Conservation (phyloP, 2,329 filamentous ascomycete genomes). For the Juglanconis juglandina region DNA sequence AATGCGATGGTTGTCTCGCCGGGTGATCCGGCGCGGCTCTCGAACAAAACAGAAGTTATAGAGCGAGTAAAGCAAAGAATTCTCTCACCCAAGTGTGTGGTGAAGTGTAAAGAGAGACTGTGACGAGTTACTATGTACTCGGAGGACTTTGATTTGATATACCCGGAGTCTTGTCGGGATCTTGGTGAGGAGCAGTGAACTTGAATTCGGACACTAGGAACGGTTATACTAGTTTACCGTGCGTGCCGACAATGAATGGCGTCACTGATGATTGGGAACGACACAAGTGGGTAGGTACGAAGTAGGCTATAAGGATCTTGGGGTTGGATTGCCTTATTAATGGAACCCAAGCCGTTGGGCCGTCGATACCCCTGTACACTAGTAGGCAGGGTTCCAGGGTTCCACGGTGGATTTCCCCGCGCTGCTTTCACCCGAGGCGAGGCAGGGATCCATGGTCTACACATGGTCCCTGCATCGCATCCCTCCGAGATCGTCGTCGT, state of each 20-base stretch:
- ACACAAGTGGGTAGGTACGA: neutral
- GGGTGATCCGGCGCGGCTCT: too few relatives aligned
- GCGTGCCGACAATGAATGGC: constrained; percentile 8
- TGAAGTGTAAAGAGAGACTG: neutral
- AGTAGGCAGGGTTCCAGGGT: neutral
- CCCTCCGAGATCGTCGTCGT: neutral
- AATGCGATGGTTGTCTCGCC: neutral
- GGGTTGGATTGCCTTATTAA: constrained; percentile 8
- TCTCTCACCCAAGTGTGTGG: too few relatives aligned
- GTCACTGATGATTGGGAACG: neutral
- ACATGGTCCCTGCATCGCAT: neutral
- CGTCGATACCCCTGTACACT: neutral
- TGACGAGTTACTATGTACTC: neutral
- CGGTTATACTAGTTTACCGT: neutral
- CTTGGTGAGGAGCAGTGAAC: neutral
- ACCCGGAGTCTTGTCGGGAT: neutral
- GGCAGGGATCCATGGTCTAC: neutral
- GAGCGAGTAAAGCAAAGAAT: too few relatives aligned
- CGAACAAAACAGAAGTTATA: too few relatives aligned
- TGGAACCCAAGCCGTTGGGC: constrained; percentile 17
- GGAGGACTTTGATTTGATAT: neutral
- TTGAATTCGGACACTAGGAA: neutral
- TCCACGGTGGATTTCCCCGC: neutral
- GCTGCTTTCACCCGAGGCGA: neutral
- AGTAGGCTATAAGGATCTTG: neutral